phyloP scores from a whole-genome alignment of 495 filamentous ascomycete species.

The Xylaria acuta region DNA sequence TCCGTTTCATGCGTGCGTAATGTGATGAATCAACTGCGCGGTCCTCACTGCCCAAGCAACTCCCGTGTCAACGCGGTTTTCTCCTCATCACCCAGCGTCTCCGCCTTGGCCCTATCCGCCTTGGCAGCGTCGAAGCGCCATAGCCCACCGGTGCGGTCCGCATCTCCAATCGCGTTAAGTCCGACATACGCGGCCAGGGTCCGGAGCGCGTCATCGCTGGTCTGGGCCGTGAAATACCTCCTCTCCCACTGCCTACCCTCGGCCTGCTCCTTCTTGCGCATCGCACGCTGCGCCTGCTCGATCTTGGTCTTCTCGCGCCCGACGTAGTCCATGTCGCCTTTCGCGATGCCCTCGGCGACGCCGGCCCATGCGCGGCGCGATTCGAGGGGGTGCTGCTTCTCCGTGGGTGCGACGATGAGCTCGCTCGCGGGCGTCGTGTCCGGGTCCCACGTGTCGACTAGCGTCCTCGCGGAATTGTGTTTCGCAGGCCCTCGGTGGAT shows the following conservation, averaged over 20 bases:
- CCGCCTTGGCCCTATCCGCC: slow-evolving; percentile 54
- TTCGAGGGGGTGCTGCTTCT: slow-evolving; percentile 86
- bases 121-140: slow-evolving; percentile 82
- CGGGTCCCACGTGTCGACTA: slow-evolving; percentile 73
- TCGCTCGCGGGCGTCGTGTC: slow-evolving; percentile 66
- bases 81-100: slow-evolving; percentile 48
- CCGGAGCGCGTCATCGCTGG: slow-evolving; percentile 52
- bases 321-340: slow-evolving; percentile 83
- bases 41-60: slow-evolving; percentile 49
- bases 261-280: slow-evolving; percentile 79
- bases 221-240: slow-evolving; percentile 73
- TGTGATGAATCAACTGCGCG: not conserved
- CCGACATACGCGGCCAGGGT: not conserved
- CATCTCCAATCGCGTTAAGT: slow-evolving; percentile 49
- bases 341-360: slow-evolving; percentile 78
- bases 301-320: slow-evolving; percentile 83
- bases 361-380: slow-evolving; percentile 86
- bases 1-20: not conserved
- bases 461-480: slow-evolving; percentile 53
- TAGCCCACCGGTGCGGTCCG: slow-evolving; percentile 84
- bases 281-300: slow-evolving; percentile 85
- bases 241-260: slow-evolving; percentile 83
- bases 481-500: slow-evolving; percentile 77
- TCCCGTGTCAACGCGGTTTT: slow-evolving; percentile 45
- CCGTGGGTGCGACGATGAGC: slow-evolving; percentile 73